Base-by-base conservation (phyloP, 192 early-diverging fungal genomes). In the Backusella circina region DNA sequence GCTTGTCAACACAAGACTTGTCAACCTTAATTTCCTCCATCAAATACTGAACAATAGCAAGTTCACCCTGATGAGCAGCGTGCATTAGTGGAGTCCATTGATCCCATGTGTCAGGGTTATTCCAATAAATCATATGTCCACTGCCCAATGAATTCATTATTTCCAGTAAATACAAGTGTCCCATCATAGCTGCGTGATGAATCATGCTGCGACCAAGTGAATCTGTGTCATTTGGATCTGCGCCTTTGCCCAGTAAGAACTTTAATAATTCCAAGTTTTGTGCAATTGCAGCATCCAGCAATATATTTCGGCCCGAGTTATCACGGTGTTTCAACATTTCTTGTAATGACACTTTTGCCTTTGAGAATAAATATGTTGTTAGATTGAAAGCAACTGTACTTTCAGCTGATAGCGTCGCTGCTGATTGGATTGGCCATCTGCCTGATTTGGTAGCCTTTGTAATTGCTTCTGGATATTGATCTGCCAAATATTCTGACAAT, bases 161-260 rank as follows among this genome's bases (percentile, higher is more conserved):
- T 44, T 65, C 54, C 9, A 83, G 12, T 7, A 81, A 37, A 23
- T 72, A 69, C 16, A 74, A 21, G 50, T 74, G 70, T 5, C 82
- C 82, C 15, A 77, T 71, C 77, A 83, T 83, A 2, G 84, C 74
- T n/a, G 81, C 82, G 74, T 81, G 77, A 71, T 85, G 84, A 18
- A 78, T 70, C 8, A 74, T 73, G 28, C 74, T 75, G 18, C 84
- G 54, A 12, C 84, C 84, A 4, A 83, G 36, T 41, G 75, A 72
- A 66, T 85, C 82, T 15, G 50, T 61, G 38, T 67, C 67, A 39
- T 75, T 70, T 36, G 79, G 65, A 71, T 75, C n/a, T 31, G 71
- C 73, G 1, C 54, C 37, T 37, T 74, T 73, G 28, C 64, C 75
- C 8, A 83, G n/a, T 28, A 85, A 66, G 8, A 32, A 70, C 18